Base-by-base conservation (phyloP, 2,329 filamentous ascomycete species). In the Ophiostoma sp. region DNA sequence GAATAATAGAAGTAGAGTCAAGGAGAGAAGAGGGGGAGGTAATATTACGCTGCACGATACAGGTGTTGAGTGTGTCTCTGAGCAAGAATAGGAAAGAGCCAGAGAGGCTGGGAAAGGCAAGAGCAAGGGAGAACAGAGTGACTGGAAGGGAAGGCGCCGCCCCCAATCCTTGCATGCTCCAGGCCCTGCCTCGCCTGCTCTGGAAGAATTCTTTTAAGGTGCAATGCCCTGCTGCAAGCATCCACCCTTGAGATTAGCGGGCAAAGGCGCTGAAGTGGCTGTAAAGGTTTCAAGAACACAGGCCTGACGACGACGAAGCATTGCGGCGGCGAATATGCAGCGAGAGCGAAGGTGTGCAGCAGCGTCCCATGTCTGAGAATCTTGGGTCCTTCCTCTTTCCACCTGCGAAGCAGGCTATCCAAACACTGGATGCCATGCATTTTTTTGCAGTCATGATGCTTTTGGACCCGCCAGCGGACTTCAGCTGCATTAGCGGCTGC, bases 401-500 rank as follows among this genome's bases (percentile, higher is more conserved):
- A n/a, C 22, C 42, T n/a, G 59, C 9, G 33, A 5, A 22, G 33
- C 33, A 42, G 59, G 59, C 61, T 36, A 66, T 45, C 11, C 36
- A 45, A 7, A 25, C 19, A 42, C 33, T 50, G 42, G 19, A 33
- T 69, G 25, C 28, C 42, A 33, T n/a, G 22, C 25, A 50, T 69
- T 50, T 55, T 55, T 33, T 36, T 36, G 66, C 45, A 55, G 45
- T 36, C 25, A 69, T 52, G 45, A 69, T 74, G 33, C 57, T 70
- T 57, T 72, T 72, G 73, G 70, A 52, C 19, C 73, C 73, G 66
- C 73, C 71, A 39, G 64, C 55, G 64, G 70, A 50, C 64, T 70
- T 66, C 64, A 45, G 25, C 45, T 74, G 73, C 73, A 74, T 74
- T 74, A 74, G 73, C 59, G 73, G 73, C 70, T 55, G 45, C 33